These are phyloP conservation scores for Boletus sp. DNA, from an alignment of 1,284 basidiomycete genomes.

Conservation along the genomic window DNA sequence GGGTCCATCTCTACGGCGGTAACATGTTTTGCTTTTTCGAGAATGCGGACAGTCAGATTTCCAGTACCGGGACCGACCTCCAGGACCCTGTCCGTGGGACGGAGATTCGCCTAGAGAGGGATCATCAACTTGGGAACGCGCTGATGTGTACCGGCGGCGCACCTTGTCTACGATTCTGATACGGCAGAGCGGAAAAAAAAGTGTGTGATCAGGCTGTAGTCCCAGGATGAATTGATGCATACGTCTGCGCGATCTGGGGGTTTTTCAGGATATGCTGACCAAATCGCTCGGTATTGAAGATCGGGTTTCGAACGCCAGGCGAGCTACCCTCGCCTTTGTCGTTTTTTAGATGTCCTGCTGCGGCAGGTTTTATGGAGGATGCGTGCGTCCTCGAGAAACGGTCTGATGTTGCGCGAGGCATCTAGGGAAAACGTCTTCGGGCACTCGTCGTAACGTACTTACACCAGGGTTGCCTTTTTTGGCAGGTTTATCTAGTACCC, in stretches of 20 bases:
- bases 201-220: constrained; percentile 12
- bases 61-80: constrained; percentile 99
- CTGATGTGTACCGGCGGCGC: constrained; percentile 1
- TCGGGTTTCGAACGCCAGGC: constrained; percentile 64
- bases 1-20: constrained; percentile 99
- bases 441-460: too few species aligned
- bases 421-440: constrained; percentile 28
- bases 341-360: constrained; percentile 33
- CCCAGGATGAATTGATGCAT: constrained; percentile 33
- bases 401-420: constrained; percentile 90
- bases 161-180: constrained; percentile 77
- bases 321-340: constrained; percentile 43
- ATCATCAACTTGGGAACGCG: constrained; percentile 6
- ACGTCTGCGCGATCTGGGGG: constrained; percentile 85
- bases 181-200: constrained; percentile 1
- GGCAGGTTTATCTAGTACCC: not conserved
- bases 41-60: constrained; percentile 91
- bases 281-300: constrained; percentile 92
- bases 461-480: constrained; percentile 16
- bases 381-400: constrained; percentile 76
- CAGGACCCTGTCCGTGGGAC: constrained; percentile 92
- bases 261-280: constrained; percentile 98
- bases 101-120: constrained; percentile 72
- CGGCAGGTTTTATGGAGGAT: constrained; percentile 56
- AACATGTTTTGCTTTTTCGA: constrained; percentile 91